Base-by-base conservation (phyloP, 2,329 filamentous ascomycete genomes). In the Claviceps sp. region DNA sequence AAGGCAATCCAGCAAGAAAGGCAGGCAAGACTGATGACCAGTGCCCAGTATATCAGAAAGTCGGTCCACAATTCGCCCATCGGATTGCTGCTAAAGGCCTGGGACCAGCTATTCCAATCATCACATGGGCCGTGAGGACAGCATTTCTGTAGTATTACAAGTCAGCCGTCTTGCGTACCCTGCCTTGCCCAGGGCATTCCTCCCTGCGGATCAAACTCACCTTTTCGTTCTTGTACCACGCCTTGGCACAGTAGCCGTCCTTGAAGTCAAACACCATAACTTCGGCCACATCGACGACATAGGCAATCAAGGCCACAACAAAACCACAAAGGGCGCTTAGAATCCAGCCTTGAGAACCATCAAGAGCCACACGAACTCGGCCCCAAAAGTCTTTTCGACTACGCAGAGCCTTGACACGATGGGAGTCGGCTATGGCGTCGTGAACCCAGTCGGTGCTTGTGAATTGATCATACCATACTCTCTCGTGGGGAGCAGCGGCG, bases 401-500 rank as follows among this genome's bases (percentile, higher is more conserved):
- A 48, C 89, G 81, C 41, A 98, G 75, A 50, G 83, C 83, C 65
- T 94, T 93, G 48, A 94, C 82, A 26, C 93, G 86, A 61, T 89
- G 88, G 9, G 90, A 89, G 68, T 97, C 93, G 61, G 89, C 88
- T 59, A 98, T 96, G 65, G 86, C 90, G 67, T 98, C 93, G 65
- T 95, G 91, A 1, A 98, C 90, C 93, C 93, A 98, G 67, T 98
- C 91, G 52, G 89, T 96, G 6, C 88, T 95, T 5, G 89, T 95
- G 63, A 95, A 95, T 68, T 98, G 93, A 72, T 98, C 93, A 69
- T 97, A 97, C 93, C 93, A 97, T 9, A 94, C 86, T 54, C 93
- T 83, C 59, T 97, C 89, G 62, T 96, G 87, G 49, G 84, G 73
- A 59, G 81, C 84, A 9, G 85, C 69, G 4, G 81, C 83, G 37